Percentiles rank a stretch among this genome's conserved stretches.
These are phyloP conservation scores for Tricholoma terreum DNA, from an alignment of 768 basidiomycete species.

Conservation along the genomic window DNA sequence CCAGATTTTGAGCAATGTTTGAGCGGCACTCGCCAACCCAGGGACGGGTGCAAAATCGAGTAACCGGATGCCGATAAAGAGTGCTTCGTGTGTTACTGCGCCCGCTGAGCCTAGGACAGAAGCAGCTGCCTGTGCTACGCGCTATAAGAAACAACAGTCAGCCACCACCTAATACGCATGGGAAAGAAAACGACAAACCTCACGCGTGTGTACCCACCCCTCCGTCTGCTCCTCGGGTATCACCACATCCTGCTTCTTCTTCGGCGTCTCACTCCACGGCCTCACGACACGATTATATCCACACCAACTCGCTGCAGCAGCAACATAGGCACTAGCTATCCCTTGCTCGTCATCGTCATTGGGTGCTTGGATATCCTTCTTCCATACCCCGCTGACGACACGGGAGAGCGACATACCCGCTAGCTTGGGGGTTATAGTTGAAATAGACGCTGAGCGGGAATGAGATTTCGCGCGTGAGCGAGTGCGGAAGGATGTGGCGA, in stretches of 20 bases:
- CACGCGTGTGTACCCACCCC: slow-evolving; percentile 34
- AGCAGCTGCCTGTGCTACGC: slow-evolving; percentile 35
- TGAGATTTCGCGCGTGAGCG: not conserved
- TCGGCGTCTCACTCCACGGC: slow-evolving; percentile 28
- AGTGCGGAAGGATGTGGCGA: not conserved
- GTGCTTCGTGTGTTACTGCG: slow-evolving; percentile 43
- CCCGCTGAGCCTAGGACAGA: slow-evolving; percentile 42
- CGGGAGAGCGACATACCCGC: not conserved
- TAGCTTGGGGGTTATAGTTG: not conserved
- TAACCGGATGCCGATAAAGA: slow-evolving; percentile 39
- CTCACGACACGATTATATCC: slow-evolving; percentile 3
- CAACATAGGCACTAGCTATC: not conserved
- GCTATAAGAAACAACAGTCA: slow-evolving; percentile 10
- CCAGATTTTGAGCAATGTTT: slow-evolving; percentile 61
- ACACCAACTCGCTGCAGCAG: not conserved
- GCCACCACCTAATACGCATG: not conserved
- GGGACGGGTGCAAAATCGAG: slow-evolving; percentile 52
- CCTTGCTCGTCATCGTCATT: not conserved
- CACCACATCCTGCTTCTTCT: slow-evolving; percentile 27
- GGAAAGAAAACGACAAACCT: slow-evolving; percentile 17
- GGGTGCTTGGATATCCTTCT: not conserved
- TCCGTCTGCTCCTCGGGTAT: slow-evolving; percentile 37
- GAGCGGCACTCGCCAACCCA: slow-evolving; percentile 51
- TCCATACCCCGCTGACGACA: not conserved
- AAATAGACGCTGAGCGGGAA: not conserved